Evolutionary conservation across 306 rosid genomes (phyloP).

Genomic region (Cucurbita pepo): DNA sequence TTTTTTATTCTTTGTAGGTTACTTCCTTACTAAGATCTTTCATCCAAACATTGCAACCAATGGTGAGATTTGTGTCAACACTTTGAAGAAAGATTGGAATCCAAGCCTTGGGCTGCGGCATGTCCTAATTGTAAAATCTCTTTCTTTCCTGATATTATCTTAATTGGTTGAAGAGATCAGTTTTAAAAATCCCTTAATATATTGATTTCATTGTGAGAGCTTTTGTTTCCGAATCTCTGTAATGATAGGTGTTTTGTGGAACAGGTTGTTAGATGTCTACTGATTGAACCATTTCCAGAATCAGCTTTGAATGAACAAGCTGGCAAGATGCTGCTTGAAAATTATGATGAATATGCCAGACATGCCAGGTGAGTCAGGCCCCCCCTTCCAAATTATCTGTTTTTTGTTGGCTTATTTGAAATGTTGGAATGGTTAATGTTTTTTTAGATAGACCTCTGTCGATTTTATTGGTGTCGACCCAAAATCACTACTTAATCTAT

Average conservation of each 20-base stretch:
- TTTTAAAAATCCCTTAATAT: conserved; percentile 4
- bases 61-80: conserved; percentile 98
- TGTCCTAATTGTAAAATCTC: conserved; percentile 62
- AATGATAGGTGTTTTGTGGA: background rate
- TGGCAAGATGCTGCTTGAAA: conserved; percentile 80
- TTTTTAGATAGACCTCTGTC: background rate
- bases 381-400: background rate
- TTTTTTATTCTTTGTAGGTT: conserved; percentile 32
- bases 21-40: conserved; percentile 77
- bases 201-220: background rate
- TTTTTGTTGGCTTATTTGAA: background rate
- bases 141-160: background rate
- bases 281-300: conserved; percentile 99
- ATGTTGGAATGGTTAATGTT: background rate
- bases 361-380: conserved; percentile 66
- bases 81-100: conserved; percentile 93
- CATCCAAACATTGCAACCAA: conserved; percentile 82
- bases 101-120: conserved; percentile 90
- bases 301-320: conserved; percentile 97
- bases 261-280: conserved; percentile 94
- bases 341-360: conserved; percentile 94
- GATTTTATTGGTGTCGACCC: background rate
- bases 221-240: background rate
- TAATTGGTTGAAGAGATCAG: background rate
- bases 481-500: background rate